Base-by-base conservation (phyloP, 495 filamentous ascomycete species). In the Lasiosphaeria miniovina region DNA sequence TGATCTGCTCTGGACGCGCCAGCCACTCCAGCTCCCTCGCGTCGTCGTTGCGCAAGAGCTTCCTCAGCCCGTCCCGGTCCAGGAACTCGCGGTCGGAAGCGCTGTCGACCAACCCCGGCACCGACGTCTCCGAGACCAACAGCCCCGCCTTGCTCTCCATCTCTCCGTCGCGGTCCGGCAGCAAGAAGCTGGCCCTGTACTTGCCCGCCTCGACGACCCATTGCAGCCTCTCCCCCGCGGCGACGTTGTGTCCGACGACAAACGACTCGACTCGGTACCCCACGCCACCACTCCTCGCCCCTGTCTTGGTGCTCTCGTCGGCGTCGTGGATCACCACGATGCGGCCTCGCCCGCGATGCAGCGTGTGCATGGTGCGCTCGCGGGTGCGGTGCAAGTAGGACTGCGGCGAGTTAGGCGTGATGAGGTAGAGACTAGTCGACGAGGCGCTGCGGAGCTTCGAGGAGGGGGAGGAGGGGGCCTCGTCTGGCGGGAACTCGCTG, bases 201-300 rank as follows among this genome's bases (percentile, higher is more conserved):
- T 81, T 81, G 14, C 84, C 84, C 3, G 86, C 85, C 51, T 87
- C 83, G 24, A 90, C 85, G 62, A 88, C 76, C 86, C 86, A 88
- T 71, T 87, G 85, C 67, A 85, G 46, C 69, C 65, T 78, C 75
- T 88, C 86, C 6, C 84, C 87, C 15, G 66, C 69, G 7, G 61
- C 74, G 4, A 86, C 71, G 62, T 85, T 68, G 6, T 73, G 75
- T 0, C 86, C 88, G 4, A 88, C 86, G 0, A 84, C 66, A 62
- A 87, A 89, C 1, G 74, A 83, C 71, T 89, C 86, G 34, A 87
- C 71, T 12, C 77, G 64, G 56, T 24, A 24, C 24, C 24, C 24
- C 24, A 24, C 24, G 24, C 24, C 24, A 24, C 24, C 24, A 24
- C 24, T 24, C 24, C 24, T 24, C 24, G 24, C 24, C 24, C 75